phyloP scores from a whole-genome alignment of 805 yeast genomes.

The Trichomonascus vanleenenianus region DNA sequence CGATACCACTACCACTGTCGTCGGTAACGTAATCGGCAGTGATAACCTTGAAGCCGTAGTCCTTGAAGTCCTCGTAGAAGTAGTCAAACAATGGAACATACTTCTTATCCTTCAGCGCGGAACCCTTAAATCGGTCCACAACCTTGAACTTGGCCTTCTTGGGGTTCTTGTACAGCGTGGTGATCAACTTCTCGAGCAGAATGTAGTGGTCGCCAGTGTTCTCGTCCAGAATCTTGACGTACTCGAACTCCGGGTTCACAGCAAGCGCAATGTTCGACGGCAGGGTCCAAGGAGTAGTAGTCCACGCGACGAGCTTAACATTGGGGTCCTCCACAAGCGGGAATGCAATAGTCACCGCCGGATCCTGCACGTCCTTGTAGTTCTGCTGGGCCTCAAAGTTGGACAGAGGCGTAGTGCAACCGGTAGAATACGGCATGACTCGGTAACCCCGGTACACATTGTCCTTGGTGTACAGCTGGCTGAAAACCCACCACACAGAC shows the following conservation, averaged over 20 bases:
- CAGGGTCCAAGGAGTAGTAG: conserved; percentile 99
- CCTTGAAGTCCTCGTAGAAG: conserved; percentile 68
- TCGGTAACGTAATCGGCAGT: conserved; percentile 77
- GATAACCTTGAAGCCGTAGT: conserved; percentile 71
- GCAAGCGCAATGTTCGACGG: conserved; percentile 91
- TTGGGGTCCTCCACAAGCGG: conserved; percentile 72
- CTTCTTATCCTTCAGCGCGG: conserved; percentile 66
- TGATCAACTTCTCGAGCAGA: conserved; percentile 72
- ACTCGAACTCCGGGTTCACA: conserved; percentile 85
- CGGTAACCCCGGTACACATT: conserved; percentile 91
- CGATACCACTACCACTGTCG: conserved; percentile 98
- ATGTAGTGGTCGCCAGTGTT: conserved; percentile 74
- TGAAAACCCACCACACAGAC: conserved; percentile 98
- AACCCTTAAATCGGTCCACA: conserved; percentile 74
- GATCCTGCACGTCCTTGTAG: conserved; percentile 95
- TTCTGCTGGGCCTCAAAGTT: conserved; percentile 98
- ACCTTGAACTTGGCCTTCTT: conserved; percentile 78
- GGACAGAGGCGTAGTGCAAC: conserved; percentile 90
- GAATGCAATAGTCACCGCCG: conserved; percentile 91
- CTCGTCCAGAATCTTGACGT: conserved; percentile 88
- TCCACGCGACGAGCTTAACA: conserved; percentile 91
- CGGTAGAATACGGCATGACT: conserved; percentile 99
- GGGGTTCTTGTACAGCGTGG: conserved; percentile 89
- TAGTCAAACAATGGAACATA: conserved; percentile 81
- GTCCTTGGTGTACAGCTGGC: conserved; percentile 74